Evolutionary conservation across 495 filamentous ascomycete species (phyloP).

Genomic region (Trichodelitschia bisporula): DNA sequence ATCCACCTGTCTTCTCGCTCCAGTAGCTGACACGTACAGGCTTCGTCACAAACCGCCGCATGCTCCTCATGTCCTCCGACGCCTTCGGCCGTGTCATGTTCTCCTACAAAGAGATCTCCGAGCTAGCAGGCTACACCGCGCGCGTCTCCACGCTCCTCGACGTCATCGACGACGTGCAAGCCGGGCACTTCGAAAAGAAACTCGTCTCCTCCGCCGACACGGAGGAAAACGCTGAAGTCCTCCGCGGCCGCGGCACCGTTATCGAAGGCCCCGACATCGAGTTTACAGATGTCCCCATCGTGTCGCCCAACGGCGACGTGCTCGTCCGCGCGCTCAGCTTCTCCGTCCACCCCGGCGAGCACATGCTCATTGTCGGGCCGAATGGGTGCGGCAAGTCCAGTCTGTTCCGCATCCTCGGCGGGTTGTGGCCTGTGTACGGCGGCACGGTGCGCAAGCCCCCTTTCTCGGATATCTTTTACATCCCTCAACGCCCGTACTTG

Average conservation of each 20-base stretch:
- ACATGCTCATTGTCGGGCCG: slow-evolving; percentile 83
- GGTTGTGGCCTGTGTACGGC: slow-evolving; percentile 97
- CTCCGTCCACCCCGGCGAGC: slow-evolving; percentile 59
- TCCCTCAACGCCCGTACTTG: slow-evolving; percentile 86
- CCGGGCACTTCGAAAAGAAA: slow-evolving; percentile 83
- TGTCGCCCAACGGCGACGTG: slow-evolving; percentile 87
- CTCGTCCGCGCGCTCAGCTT: slow-evolving; percentile 68
- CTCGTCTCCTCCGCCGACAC: slow-evolving; percentile 69
- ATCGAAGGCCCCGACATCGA: slow-evolving; percentile 60
- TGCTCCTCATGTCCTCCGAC: slow-evolving; percentile 78
- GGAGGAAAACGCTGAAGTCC: slow-evolving; percentile 51
- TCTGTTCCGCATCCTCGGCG: slow-evolving; percentile 86
- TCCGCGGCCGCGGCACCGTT: slow-evolving; percentile 52
- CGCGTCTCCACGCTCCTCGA: slow-evolving; percentile 71
- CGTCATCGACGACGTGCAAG: slow-evolving; percentile 81
- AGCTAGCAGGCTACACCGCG: slow-evolving; percentile 85
- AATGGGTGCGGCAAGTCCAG: slow-evolving; percentile 95
- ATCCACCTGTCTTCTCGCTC: not conserved
- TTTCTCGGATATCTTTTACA: slow-evolving; percentile 87
- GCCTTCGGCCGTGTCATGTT: slow-evolving; percentile 96
- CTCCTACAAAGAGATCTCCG: slow-evolving; percentile 88
- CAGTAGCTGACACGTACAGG: slow-evolving; percentile 14
- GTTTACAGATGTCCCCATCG: slow-evolving; percentile 84
- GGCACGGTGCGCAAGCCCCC: slow-evolving; percentile 76
- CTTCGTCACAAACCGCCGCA: slow-evolving; percentile 82